phyloP scores from a whole-genome alignment of 176 grass and related monocot species.

The Zea luxurians region DNA sequence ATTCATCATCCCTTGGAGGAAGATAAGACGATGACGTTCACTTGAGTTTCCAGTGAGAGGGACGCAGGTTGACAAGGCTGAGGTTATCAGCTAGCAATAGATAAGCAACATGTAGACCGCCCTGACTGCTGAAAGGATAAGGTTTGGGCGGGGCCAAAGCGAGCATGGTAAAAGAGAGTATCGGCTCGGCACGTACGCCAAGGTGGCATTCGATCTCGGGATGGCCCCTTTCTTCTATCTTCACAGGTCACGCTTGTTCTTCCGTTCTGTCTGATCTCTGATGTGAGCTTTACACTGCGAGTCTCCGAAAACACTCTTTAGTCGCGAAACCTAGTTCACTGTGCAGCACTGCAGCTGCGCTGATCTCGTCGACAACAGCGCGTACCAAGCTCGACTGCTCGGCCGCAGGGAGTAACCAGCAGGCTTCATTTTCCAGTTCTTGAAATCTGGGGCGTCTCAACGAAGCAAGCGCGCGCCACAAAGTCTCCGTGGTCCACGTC shows the following conservation, averaged over 20 bases:
- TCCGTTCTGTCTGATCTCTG: not conserved
- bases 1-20: not conserved
- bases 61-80: constrained; percentile 6
- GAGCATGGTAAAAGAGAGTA: not conserved
- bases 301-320: too few species aligned
- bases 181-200: constrained; percentile 8
- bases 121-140: constrained; percentile 8
- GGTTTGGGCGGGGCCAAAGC: not conserved
- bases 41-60: not conserved
- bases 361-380: not conserved
- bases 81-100: not conserved
- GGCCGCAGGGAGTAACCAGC: not conserved
- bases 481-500: not conserved
- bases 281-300: too few species aligned
- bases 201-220: not conserved
- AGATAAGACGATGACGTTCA: constrained; percentile 38
- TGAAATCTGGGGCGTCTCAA: not conserved
- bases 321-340: too few species aligned
- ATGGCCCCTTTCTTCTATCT: not conserved
- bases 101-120: constrained; percentile 2
- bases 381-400: not conserved
- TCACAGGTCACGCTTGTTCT: not conserved
- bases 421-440: not conserved
- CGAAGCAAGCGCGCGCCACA: not conserved
- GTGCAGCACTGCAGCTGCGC: not conserved